phyloP scores from a whole-genome alignment of 2,329 filamentous ascomycete genomes.

The Paecilomyces sp. region DNA sequence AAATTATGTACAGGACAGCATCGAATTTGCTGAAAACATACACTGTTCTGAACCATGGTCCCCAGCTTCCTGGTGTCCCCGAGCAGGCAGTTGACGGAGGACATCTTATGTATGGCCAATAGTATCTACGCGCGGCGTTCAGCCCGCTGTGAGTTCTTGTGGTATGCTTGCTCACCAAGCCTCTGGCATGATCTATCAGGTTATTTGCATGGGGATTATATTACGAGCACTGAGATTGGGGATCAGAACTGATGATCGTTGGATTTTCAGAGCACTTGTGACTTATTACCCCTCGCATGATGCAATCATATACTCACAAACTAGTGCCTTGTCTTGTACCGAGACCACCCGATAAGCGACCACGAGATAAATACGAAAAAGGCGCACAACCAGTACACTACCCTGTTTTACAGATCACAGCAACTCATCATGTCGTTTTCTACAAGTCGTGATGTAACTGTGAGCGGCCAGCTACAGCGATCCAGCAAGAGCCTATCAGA shows the following conservation, averaged over 20 bases:
- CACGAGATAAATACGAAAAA: background rate
- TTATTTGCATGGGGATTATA: background rate
- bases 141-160: no score
- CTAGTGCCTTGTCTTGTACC: background rate
- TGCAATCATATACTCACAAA: background rate
- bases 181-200: background rate
- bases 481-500: background rate
- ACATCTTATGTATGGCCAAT: no score
- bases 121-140: no score
- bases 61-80: no score
- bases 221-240: background rate
- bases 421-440: background rate
- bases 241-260: background rate
- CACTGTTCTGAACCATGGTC: background rate
- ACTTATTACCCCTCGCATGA: background rate
- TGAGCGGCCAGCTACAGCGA: background rate
- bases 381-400: background rate
- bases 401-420: background rate
- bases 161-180: no score
- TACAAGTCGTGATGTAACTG: background rate
- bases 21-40: no score
- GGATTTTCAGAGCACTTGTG: background rate
- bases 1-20: no score
- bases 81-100: no score
- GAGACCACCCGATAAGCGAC: background rate